These are phyloP conservation scores for Mycosphaerella sp. DNA, from an alignment of 2,329 filamentous ascomycete genomes.

Conservation along the genomic window DNA sequence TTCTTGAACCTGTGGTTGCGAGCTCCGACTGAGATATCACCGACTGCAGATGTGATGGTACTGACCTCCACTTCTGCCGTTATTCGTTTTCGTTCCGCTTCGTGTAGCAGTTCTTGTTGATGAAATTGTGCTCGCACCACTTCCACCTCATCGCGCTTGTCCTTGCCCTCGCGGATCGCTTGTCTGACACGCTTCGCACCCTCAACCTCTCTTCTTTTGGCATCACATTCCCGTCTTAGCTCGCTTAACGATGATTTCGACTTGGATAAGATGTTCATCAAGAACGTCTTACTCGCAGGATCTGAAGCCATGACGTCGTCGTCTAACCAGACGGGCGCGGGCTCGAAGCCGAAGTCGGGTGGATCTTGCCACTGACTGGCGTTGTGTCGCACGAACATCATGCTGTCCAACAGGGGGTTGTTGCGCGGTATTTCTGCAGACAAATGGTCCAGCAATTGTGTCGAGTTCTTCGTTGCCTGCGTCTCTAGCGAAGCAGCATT, in stretches of 20 bases:
- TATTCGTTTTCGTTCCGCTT: constrained; percentile 73
- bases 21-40: constrained; percentile 85
- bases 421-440: constrained; percentile 80
- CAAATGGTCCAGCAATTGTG: constrained; percentile 65
- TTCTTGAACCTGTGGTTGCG: constrained; percentile 97
- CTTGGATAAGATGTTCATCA: constrained; percentile 86
- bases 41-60: constrained; percentile 84
- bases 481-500: constrained; percentile 73
- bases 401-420: constrained; percentile 79
- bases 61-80: constrained; percentile 89
- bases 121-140: constrained; percentile 77
- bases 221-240: constrained; percentile 74
- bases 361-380: constrained; percentile 75
- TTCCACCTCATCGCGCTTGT: constrained; percentile 83
- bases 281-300: constrained; percentile 78
- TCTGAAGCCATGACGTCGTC: constrained; percentile 81
- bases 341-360: constrained; percentile 76
- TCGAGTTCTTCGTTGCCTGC: constrained; percentile 69
- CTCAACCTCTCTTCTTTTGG: constrained; percentile 80
- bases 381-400: constrained; percentile 98
- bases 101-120: constrained; percentile 77
- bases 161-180: constrained; percentile 71
- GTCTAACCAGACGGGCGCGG: constrained; percentile 95
- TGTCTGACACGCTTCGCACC: constrained; percentile 66
- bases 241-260: constrained; percentile 80